Base-by-base conservation (phyloP, 164 flowering plant genomes). In the Saururus chinensis region DNA sequence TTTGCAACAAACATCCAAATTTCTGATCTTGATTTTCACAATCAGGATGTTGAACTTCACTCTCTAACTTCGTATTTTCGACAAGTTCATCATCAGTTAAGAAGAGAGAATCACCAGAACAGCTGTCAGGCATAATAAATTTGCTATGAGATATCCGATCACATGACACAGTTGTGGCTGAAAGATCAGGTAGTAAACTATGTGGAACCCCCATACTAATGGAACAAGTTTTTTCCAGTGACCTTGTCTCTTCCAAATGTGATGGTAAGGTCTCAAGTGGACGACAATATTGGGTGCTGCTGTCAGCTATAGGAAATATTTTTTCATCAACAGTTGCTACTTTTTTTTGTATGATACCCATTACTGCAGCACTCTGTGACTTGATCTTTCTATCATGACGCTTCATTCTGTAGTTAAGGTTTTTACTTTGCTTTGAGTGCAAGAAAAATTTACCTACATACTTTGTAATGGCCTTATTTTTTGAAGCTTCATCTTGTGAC, bases 1-100 rank as follows among this genome's bases (percentile, higher is more conserved):
- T 84, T 72, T 74, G 77, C 62, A 62, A n/a, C 53, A 60, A 19
- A 21, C 78, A 68, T 56, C 76, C 71, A 69, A 73, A 71, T 70
- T 37, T 59, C 40, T 55, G 59, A 60, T 68, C 79, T 60, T 71
- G 76, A 64, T 63, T 74, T 57, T 70, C 55, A 61, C 10, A 30
- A 40, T 73, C 75, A 9, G 64, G 56, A 64, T 41, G 26, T 60
- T 71, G 48, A 68, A 23, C 48, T 56, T 65, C 79, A 53, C 63
- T 71, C 17, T 69, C 75, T 49, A 17, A 53, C 62, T 60, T 68
- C 57, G 61, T 20, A 64, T 58, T 60, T 61, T 63, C 68, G 35
- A 67, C 62, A 53, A 52, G 57, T 61, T 62, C 41, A 51, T 57
- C 49, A 35, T n/a, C 19, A 14, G n/a, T 19, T 30, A 64, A 61